phyloP scores from a whole-genome alignment of 495 filamentous ascomycete genomes.

The Penicillium simplicissimum region DNA sequence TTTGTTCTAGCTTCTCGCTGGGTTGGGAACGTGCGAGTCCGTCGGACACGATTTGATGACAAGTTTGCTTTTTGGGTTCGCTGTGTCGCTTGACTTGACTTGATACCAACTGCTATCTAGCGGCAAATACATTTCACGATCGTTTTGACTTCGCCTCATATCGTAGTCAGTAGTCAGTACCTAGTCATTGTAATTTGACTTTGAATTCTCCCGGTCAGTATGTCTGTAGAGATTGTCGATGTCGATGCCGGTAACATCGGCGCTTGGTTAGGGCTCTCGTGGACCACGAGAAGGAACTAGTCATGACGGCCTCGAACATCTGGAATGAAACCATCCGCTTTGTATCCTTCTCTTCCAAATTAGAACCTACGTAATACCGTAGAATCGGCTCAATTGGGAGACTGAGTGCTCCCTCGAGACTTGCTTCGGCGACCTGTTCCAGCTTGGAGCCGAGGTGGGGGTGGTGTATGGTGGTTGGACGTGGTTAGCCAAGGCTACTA shows the following conservation, averaged over 20 bases:
- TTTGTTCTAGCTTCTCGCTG: not conserved
- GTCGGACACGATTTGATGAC: conserved; percentile 13
- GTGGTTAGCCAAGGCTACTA: conserved; percentile 84
- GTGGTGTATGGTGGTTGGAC: conserved; percentile 95
- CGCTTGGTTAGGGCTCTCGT: not conserved
- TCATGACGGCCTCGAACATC: conserved; percentile 40
- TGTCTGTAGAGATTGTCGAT: not conserved
- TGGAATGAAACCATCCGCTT: conserved; percentile 75
- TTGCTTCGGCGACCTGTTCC: conserved; percentile 83
- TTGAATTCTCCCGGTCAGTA: too few species aligned
- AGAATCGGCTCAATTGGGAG: conserved; percentile 83
- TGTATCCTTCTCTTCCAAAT: conserved; percentile 93
- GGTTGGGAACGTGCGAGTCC: not conserved
- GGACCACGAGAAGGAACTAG: conserved; percentile 32
- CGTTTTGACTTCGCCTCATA: not conserved
- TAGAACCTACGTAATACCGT: conserved; percentile 71
- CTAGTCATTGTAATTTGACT: too few species aligned
- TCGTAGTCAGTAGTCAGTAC: not conserved
- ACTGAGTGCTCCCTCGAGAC: conserved; percentile 82
- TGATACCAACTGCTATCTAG: conserved; percentile 10
- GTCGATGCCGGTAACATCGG: not conserved
- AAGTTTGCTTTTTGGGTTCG: conserved; percentile 1
- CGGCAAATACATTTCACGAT: conserved; percentile 5
- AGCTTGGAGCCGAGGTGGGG: conserved; percentile 60
- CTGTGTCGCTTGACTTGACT: not conserved